Conservation (phyloP, 1,284 basidiomycete genomes). For the Termitomyces sp. region DNA sequence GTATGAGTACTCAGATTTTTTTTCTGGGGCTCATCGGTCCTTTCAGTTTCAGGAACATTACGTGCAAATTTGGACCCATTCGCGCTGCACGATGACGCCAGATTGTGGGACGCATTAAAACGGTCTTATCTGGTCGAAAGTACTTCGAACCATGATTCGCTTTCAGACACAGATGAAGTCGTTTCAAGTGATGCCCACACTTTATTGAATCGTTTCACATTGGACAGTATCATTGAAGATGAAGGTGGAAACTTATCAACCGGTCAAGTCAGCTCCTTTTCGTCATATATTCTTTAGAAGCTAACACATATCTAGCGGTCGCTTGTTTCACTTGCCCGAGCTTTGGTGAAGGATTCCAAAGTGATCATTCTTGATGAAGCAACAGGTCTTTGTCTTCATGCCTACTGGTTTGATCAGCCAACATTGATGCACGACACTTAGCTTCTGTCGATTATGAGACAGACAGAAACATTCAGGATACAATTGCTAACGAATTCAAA, state of each 20-base stretch:
- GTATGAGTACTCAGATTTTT: constrained; percentile 12
- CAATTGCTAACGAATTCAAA: constrained; percentile 79
- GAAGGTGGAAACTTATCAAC: constrained; percentile 83
- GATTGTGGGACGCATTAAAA: constrained; percentile 78
- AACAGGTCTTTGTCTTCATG: constrained; percentile 35
- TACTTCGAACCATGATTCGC: constrained; percentile 22
- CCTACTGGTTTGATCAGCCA: background rate
- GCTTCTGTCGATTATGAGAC: constrained; percentile 82
- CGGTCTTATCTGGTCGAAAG: constrained; percentile 71
- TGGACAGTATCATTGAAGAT: constrained; percentile 80
- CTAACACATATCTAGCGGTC: constrained; percentile 46
- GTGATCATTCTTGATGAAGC: constrained; percentile 80
- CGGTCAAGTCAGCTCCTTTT: constrained; percentile 40
- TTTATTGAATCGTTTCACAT: constrained; percentile 57
- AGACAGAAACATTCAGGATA: constrained; percentile 80
- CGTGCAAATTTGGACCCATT: constrained; percentile 83
- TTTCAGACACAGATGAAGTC: constrained; percentile 16
- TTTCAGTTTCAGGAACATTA: constrained; percentile 69
- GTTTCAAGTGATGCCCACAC: constrained; percentile 32
- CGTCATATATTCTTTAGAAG: constrained; percentile 15
- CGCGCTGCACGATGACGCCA: constrained; percentile 65
- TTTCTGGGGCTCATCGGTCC: background rate
- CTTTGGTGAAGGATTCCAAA: constrained; percentile 73
- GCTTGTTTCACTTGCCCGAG: constrained; percentile 77
- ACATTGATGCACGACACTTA: constrained; percentile 5